Conservation (phyloP, 768 basidiomycete genomes). For the Imleria badia region DNA sequence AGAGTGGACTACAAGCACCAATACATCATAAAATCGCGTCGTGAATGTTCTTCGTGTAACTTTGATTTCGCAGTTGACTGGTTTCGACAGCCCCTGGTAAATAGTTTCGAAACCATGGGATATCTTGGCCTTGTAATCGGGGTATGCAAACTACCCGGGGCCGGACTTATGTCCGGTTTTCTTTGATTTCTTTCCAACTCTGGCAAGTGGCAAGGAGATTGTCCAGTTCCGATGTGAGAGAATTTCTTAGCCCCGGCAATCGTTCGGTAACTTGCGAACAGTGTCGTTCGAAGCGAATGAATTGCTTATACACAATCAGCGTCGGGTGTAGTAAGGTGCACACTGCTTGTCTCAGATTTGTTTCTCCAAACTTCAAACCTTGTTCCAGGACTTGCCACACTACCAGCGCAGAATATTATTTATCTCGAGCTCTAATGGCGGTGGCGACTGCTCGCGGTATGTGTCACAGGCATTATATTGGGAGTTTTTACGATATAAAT, state of each 20-base stretch:
- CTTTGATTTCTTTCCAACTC: neutral
- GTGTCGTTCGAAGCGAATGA: conserved; percentile 24
- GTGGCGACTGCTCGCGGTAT: conserved; percentile 3
- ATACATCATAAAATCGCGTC: conserved; percentile 14
- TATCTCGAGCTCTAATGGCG: neutral
- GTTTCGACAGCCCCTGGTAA: conserved; percentile 13
- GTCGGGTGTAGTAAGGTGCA: conserved; percentile 27
- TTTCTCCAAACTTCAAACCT: conserved; percentile 18
- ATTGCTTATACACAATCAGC: conserved; percentile 22
- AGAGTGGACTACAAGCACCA: conserved; percentile 16
- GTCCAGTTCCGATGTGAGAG: neutral
- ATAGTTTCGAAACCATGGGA: conserved; percentile 4
- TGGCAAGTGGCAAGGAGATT: neutral
- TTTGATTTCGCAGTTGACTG: conserved; percentile 5
- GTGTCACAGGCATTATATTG: conserved; percentile 9
- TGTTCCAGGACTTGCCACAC: conserved; percentile 14
- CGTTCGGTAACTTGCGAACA: conserved; percentile 12
- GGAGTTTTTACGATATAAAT: neutral
- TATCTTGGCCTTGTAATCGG: neutral
- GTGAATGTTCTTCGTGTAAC: conserved; percentile 13
- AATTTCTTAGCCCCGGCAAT: conserved; percentile 4
- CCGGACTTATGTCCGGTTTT: neutral
- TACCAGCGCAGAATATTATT: neutral
- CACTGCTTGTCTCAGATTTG: conserved; percentile 4
- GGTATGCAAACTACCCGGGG: neutral